phyloP scores from a whole-genome alignment of 495 filamentous ascomycete species.

The Staphylotrichum tortipilum region DNA sequence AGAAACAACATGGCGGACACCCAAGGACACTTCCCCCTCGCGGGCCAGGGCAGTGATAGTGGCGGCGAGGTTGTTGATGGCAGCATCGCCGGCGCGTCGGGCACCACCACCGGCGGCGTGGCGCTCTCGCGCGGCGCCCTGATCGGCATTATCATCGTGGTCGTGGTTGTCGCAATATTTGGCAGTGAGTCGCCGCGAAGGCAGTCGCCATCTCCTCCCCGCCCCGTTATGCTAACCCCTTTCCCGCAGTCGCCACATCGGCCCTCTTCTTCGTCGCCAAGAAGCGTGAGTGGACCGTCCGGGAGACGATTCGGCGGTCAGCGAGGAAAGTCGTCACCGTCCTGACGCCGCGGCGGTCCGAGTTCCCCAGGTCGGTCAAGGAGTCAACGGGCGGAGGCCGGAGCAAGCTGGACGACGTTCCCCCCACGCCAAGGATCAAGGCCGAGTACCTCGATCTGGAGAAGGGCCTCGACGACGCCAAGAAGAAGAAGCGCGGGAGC shows the following conservation, averaged over 20 bases:
- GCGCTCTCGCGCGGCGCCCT: slow-evolving; percentile 50
- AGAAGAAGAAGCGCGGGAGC: slow-evolving; percentile 32
- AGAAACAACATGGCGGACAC: slow-evolving; percentile 1
- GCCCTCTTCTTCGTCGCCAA: slow-evolving; percentile 48
- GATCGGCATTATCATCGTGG: slow-evolving; percentile 54
- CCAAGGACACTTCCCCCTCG: slow-evolving; percentile 24
- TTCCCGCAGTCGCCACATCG: slow-evolving; percentile 34
- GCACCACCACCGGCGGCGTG: slow-evolving; percentile 40
- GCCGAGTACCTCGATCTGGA: slow-evolving; percentile 38
- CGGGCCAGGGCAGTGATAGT: slow-evolving; percentile 24
- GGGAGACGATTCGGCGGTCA: slow-evolving; percentile 44
- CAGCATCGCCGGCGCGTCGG: slow-evolving; percentile 46
- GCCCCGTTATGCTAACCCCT: not conserved
- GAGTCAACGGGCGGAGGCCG: slow-evolving; percentile 23
- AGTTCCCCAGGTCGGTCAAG: slow-evolving; percentile 47
- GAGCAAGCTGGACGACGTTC: slow-evolving; percentile 41
- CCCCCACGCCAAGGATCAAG: slow-evolving; percentile 40
- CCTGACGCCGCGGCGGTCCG: slow-evolving; percentile 44
- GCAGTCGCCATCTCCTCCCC: not conserved
- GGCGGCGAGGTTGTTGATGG: slow-evolving; percentile 24
- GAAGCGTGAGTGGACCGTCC: slow-evolving; percentile 49
- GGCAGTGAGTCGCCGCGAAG: slow-evolving; percentile 46
- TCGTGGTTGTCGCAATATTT: slow-evolving; percentile 46
- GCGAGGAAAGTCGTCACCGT: slow-evolving; percentile 45
- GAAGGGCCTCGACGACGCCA: slow-evolving; percentile 36